phyloP scores from a whole-genome alignment of 2,329 filamentous ascomycete species.

The Fragosphaeria purpurea region DNA sequence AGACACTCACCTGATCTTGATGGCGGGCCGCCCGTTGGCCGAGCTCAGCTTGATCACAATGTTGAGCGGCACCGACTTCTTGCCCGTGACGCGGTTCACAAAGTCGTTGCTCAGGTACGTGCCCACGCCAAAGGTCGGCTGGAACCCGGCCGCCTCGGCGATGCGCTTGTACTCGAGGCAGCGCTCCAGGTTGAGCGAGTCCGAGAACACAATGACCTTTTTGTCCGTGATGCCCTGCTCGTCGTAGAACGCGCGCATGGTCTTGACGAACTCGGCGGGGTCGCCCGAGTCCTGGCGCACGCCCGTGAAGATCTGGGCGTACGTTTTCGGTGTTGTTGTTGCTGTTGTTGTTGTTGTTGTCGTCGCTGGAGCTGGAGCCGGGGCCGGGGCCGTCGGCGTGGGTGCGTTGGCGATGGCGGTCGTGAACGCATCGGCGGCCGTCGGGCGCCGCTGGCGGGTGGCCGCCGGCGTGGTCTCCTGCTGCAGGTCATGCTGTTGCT shows the following conservation, averaged over 20 bases:
- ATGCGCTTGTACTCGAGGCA: constrained; percentile 84
- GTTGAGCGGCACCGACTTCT: constrained; percentile 84
- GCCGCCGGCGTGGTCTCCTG: too few species aligned
- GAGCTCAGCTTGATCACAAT: constrained; percentile 97
- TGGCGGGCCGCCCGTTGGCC: constrained; percentile 66
- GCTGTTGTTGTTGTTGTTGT: too few species aligned
- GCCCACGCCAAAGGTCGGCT: constrained; percentile 84
- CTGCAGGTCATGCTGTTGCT: too few species aligned
- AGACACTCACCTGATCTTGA: constrained; percentile 63
- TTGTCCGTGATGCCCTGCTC: constrained; percentile 61
- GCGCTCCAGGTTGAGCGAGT: constrained; percentile 82
- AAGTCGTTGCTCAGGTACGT: constrained; percentile 97
- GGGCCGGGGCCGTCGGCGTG: constrained; percentile 20
- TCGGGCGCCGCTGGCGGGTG: too few species aligned
- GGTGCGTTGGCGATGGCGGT: constrained; percentile 16
- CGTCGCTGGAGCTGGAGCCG: constrained; percentile 23
- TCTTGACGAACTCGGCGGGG: constrained; percentile 66
- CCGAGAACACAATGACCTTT: constrained; percentile 91
- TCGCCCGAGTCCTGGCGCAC: constrained; percentile 88
- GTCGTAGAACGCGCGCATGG: constrained; percentile 75
- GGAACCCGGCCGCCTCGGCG: constrained; percentile 70
- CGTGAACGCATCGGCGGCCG: constrained; percentile 13
- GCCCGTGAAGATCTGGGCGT: constrained; percentile 73
- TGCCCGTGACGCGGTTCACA: constrained; percentile 55
- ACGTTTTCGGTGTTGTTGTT: constrained; percentile 41